phyloP scores from a whole-genome alignment of 2,329 filamentous ascomycete species.

The Geosmithia flava region DNA sequence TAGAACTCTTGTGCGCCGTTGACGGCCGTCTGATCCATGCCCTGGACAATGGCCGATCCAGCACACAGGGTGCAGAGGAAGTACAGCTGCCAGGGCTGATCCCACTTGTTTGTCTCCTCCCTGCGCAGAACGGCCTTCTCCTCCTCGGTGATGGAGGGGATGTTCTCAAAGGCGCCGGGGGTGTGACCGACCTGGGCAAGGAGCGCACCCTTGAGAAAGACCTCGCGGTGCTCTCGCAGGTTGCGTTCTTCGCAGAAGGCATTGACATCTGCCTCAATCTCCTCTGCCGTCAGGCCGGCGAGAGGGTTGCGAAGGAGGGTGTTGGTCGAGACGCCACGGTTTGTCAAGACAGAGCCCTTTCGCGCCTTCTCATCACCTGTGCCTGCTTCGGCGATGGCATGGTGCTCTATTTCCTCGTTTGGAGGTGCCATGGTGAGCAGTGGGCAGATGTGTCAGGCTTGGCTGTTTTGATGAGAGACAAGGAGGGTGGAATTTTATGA shows the following conservation, averaged over 20 bases:
- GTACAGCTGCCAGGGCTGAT: constrained; percentile 18
- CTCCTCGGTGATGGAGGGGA: constrained; percentile 12
- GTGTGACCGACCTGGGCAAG: constrained; percentile 32
- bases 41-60: constrained; percentile 45
- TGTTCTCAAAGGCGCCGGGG: constrained; percentile 13
- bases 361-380: constrained; percentile 8
- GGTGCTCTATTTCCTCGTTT: constrained; percentile 4
- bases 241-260: constrained; percentile 20
- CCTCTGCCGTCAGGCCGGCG: constrained; percentile 12
- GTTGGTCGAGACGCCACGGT: constrained; percentile 8
- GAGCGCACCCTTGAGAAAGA: constrained; percentile 39
- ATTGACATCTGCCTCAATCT: constrained; percentile 20
- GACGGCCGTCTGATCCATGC: constrained; percentile 54
- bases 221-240: constrained; percentile 20
- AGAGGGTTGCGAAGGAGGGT: constrained; percentile 18
- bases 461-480: neutral
- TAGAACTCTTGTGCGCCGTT: constrained; percentile 44
- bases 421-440: no score
- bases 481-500: no score
- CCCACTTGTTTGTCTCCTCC: constrained; percentile 17
- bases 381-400: constrained; percentile 6
- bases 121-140: constrained; percentile 15
- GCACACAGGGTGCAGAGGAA: constrained; percentile 21
- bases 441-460: neutral
- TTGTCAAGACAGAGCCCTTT: constrained; percentile 3